Base-by-base conservation (phyloP, 768 basidiomycete genomes). In the Pholiota molesta region DNA sequence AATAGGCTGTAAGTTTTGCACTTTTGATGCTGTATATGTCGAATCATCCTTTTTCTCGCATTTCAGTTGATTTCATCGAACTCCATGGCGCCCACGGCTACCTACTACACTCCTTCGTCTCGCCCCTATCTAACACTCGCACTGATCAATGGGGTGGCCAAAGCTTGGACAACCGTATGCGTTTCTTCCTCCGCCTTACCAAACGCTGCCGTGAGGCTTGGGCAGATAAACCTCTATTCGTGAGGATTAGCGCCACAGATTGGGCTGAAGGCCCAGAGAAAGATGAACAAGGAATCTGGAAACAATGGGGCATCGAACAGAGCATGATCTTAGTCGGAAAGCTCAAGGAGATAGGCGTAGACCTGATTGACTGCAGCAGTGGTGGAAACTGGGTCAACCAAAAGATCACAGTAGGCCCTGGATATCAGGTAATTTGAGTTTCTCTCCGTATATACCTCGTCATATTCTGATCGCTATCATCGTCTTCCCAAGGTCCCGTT, bases 231-330 rank as follows among this genome's bases (percentile, higher is more conserved):
- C 90, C 92, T 3, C 79, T 95, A 13, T 92, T 94, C 73, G 86
- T 89, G 53, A 78, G 89, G 21, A 79, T 91, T 52, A 86, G 85
- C 57, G 90, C 87, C 11, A 77, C 79, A 11, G 90, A 93, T 62
- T 91, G 88, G 87, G 84, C 83, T 9, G 78, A 81, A 57, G 79
- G 78, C 5, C 78, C 79, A 5, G 81, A 90, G 85, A 74, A 81
- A 78, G 71, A 83, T 76, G 74, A 77, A 70, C 71, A 84, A 19
- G 87, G 83, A 14, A 72, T 75, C 57, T 92, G 84, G 84, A 80
- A 78, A 60, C 81, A 85, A 55, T 92, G 92, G 90, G 92, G 92
- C 11, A 77, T 92, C 55, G 87, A 92, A 69, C 93, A 95, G 73
- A 90, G 83, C 70, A 86, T 78, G 33, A 68, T 87, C 35, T 79